Evolutionary conservation across 2,329 filamentous ascomycete species (phyloP).

Genomic region (Ophiostoma montium): DNA sequence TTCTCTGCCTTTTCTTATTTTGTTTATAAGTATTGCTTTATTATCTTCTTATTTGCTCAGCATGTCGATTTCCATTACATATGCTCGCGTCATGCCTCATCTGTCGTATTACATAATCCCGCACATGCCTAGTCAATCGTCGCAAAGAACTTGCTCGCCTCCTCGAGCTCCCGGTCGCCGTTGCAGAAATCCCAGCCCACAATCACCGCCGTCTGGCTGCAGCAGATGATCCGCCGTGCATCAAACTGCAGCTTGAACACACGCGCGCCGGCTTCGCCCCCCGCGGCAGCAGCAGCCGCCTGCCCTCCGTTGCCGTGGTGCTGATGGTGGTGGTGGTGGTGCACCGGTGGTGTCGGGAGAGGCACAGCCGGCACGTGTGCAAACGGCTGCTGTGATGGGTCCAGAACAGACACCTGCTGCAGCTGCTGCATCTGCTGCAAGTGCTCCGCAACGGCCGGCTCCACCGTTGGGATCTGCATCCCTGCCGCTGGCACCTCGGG

Average conservation of each 20-base stretch:
- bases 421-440: too few relatives aligned
- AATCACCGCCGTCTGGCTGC: conserved; percentile 79
- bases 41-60: not conserved
- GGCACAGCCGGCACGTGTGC: too few relatives aligned
- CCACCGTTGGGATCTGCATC: too few relatives aligned
- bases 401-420: too few relatives aligned
- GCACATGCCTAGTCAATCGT: conserved; percentile 33
- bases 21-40: not conserved
- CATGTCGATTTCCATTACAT: not conserved
- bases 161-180: conserved; percentile 64
- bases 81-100: not conserved
- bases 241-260: conserved; percentile 98
- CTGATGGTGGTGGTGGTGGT: not conserved
- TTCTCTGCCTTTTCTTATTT: not conserved
- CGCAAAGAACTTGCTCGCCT: conserved; percentile 65
- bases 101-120: not conserved
- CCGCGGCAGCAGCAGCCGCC: not conserved
- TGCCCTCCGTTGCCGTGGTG: not conserved
- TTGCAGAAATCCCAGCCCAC: conserved; percentile 98
- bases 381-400: too few relatives aligned
- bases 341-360: not conserved
- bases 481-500: too few relatives aligned
- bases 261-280: conserved; percentile 28
- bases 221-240: conserved; percentile 82
- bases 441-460: too few relatives aligned